Conservation (phyloP, 768 basidiomycete species). For the Russula compacta region DNA sequence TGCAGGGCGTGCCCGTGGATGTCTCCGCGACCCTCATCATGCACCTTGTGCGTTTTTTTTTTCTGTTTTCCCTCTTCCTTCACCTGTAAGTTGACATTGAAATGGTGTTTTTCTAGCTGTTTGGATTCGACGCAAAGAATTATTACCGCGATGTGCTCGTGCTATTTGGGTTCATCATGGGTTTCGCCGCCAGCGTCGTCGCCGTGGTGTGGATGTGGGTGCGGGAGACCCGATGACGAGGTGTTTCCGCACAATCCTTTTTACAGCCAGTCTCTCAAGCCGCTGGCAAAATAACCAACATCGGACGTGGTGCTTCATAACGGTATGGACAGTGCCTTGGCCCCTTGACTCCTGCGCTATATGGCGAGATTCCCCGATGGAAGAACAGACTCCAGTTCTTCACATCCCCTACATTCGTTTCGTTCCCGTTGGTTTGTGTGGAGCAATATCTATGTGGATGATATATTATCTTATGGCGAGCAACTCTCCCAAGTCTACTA, state of each 20-base stretch:
- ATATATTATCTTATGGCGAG: conserved; percentile 3
- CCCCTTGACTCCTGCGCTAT: too few relatives aligned
- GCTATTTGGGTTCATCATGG: conserved; percentile 77
- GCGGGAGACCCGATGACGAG: conserved; percentile 55
- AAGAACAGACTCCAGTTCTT: too few relatives aligned
- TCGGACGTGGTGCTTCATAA: too few relatives aligned
- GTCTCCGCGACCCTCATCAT: conserved; percentile 81
- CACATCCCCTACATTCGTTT: not conserved
- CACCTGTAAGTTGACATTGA: not conserved
- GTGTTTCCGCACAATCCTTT: not conserved
- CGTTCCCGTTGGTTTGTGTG: not conserved
- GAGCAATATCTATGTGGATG: not conserved
- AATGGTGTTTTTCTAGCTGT: conserved; percentile 43
- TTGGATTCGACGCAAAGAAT: conserved; percentile 75
- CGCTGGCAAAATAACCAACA: too few relatives aligned
- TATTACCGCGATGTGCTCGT: conserved; percentile 90
- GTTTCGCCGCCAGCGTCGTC: conserved; percentile 66
- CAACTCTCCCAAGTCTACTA: not conserved
- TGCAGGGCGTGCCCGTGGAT: conserved; percentile 74
- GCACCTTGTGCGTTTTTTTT: conserved; percentile 49
- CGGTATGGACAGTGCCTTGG: too few relatives aligned
- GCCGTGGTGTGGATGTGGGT: conserved; percentile 69
- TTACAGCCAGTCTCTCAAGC: too few relatives aligned
- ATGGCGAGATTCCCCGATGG: too few relatives aligned
- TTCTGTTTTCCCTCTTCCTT: not conserved